Evolutionary conservation across 352 stramenopile genomes (phyloP), one percentile per base, ranked within the genome.

Genomic region (Aphanomyces invadans): DNA sequence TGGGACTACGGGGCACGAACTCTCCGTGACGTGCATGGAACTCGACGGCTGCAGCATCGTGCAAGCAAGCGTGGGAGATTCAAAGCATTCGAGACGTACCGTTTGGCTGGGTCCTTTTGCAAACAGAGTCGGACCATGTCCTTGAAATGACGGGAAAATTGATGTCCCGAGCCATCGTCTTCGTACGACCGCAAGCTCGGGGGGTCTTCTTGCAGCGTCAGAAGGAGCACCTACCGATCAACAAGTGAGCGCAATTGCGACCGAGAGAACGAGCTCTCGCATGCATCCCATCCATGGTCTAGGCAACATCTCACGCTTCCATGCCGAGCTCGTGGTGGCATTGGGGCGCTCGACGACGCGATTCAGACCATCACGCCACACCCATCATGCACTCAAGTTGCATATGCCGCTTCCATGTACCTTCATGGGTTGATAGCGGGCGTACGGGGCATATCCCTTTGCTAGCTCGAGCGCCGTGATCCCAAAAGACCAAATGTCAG

Each of bases 401-500:
- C 62, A 68, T 28, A 2, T 12, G 54, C 3, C 3, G 26, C 51
- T 15, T 4, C 1, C 5, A 17, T n/a, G 42, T 70, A 67, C 89
- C 73, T 99, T 99, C 97, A 99, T 99, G 4, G 97, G 96, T 60
- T 97, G 92, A 71, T 97, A 98, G 28, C 96, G 89, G 23, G 96
- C 96, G 74, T 99, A 99, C 0, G 97, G 97, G 26, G 97, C 97
- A 73, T 98, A 98, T 10, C 97, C 97, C 77, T 99, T 99, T 23
- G 97, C 97, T 7, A 99, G 80, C 79, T 99, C 97, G 38, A 99
- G 76, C 17, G 95, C 96, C 4, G 97, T 99, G 74, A 99, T 99
- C 15, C 97, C 97, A 23, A 99, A 88, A 74, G 90, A 98, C 97
- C 97, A 99, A 71, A 99, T 98, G 76, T 99, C 97, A 19, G 96